phyloP scores from a whole-genome alignment of 768 basidiomycete genomes.

The Glaciozyma antarctica region DNA sequence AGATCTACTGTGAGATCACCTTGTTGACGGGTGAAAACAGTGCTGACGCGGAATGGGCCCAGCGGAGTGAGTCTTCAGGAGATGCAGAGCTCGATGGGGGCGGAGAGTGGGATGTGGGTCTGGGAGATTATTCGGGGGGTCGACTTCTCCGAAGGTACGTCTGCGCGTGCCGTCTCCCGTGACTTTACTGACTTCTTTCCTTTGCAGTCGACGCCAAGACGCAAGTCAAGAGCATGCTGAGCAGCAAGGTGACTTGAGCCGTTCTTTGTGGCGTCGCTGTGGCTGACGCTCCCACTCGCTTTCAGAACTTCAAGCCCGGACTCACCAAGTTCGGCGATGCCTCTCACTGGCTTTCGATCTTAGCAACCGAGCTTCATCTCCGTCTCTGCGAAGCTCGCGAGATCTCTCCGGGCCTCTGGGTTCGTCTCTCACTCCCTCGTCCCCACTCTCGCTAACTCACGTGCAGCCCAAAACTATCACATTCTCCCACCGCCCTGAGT shows the following conservation, averaged over 20 bases:
- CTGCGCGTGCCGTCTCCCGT: neutral
- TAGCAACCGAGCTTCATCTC: conserved; percentile 80
- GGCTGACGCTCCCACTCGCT: neutral
- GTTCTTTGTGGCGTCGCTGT: neutral
- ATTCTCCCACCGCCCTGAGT: conserved; percentile 64
- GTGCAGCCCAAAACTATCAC: conserved; percentile 89
- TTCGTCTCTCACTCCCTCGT: neutral
- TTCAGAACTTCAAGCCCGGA: conserved; percentile 66
- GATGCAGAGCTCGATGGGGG: conserved; percentile 43
- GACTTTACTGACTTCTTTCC: neutral
- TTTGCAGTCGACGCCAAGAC: conserved; percentile 72
- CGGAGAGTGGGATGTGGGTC: conserved; percentile 60
- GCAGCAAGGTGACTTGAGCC: conserved; percentile 48
- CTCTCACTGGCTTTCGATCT: conserved; percentile 77
- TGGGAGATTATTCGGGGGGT: conserved; percentile 80
- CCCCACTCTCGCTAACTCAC: neutral
- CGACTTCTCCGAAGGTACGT: conserved; percentile 72
- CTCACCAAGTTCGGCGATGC: conserved; percentile 67
- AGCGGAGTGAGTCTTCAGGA: conserved; percentile 41
- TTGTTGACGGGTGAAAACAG: neutral
- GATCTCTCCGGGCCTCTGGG: conserved; percentile 48
- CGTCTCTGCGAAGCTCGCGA: conserved; percentile 74
- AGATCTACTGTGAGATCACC: conserved; percentile 64
- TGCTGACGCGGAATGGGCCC: neutral
- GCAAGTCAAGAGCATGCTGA: conserved; percentile 80